phyloP scores from a whole-genome alignment of 2,329 filamentous ascomycete species.

The Sclerotinia minor region DNA sequence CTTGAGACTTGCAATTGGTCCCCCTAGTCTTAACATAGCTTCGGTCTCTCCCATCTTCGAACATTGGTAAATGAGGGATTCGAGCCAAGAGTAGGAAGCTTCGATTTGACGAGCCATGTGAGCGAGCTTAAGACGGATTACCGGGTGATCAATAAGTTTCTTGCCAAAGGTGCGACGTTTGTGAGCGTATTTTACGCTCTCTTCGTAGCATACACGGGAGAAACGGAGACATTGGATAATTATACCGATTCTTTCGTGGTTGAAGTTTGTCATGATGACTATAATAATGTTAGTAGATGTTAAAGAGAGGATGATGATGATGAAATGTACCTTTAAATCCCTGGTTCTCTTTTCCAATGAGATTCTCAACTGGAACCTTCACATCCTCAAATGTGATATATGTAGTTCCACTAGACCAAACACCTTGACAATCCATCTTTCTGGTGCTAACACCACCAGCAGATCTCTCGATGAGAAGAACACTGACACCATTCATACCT shows the following conservation, averaged over 20 bases:
- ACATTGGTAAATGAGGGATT: slow-evolving; percentile 93
- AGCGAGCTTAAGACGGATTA: slow-evolving; percentile 95
- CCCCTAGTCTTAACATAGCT: slow-evolving; percentile 93
- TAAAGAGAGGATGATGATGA: background rate
- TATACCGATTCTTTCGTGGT: slow-evolving; percentile 98
- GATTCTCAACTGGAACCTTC: slow-evolving; percentile 98
- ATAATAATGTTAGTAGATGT: slow-evolving; percentile 25
- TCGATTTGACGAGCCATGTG: slow-evolving; percentile 99
- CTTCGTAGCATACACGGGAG: slow-evolving; percentile 94
- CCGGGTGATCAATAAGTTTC: slow-evolving; percentile 92
- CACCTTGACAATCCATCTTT: slow-evolving; percentile 97
- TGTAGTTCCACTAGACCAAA: slow-evolving; percentile 92
- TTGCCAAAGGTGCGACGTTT: slow-evolving; percentile 97
- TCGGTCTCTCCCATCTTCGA: slow-evolving; percentile 90
- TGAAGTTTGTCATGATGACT: slow-evolving; percentile 99
- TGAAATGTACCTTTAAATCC: slow-evolving; percentile 73
- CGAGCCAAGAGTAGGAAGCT: slow-evolving; percentile 94
- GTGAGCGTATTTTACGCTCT: slow-evolving; percentile 93
- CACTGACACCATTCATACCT: slow-evolving; percentile 89
- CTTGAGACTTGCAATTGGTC: slow-evolving; percentile 90
- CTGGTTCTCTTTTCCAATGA: slow-evolving; percentile 96
- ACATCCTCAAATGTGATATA: slow-evolving; percentile 99
- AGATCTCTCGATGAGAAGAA: slow-evolving; percentile 87
- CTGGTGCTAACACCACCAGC: slow-evolving; percentile 85
- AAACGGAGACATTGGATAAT: slow-evolving; percentile 97